Conservation (phyloP, 2,329 filamentous ascomycete genomes). For the Ciborinia camelliae region DNA sequence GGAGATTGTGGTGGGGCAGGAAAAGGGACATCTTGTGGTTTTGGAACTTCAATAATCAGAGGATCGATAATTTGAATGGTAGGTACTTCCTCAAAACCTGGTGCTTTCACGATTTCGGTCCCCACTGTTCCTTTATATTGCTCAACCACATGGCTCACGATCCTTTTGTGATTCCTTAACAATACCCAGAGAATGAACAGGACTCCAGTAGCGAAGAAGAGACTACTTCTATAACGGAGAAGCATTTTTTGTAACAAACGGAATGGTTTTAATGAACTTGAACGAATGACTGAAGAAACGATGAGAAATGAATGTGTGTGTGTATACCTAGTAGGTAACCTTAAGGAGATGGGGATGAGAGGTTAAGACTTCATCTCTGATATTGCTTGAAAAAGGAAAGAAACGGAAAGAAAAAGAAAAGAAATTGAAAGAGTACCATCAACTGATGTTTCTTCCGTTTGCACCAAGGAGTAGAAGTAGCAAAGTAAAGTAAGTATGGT, state of each 20-base stretch:
- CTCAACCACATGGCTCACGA: slow-evolving; percentile 12
- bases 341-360: not conserved
- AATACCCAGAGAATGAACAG: slow-evolving; percentile 8
- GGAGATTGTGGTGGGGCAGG: not conserved
- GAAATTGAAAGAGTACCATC: not conserved
- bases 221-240: slow-evolving; percentile 10
- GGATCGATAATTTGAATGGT: not conserved
- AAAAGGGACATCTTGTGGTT: not conserved
- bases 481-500: too few relatives aligned
- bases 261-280: too few relatives aligned
- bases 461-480: too few relatives aligned
- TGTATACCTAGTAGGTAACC: too few relatives aligned
- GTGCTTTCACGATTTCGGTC: not conserved
- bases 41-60: not conserved
- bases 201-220: slow-evolving; percentile 1
- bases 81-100: not conserved
- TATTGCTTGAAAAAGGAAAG: not conserved
- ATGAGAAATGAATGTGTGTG: not conserved
- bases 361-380: not conserved
- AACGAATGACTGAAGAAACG: not conserved
- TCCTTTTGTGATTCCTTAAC: not conserved
- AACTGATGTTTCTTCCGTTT: not conserved
- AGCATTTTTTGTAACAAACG: not conserved
- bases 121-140: not conserved
- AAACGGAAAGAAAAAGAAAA: not conserved